A percentile compares a stretch with the other conserved stretches of the same genome.
phyloP scores from a whole-genome alignment of 176 grass and related monocot species.

The Oryza glaberrima region DNA sequence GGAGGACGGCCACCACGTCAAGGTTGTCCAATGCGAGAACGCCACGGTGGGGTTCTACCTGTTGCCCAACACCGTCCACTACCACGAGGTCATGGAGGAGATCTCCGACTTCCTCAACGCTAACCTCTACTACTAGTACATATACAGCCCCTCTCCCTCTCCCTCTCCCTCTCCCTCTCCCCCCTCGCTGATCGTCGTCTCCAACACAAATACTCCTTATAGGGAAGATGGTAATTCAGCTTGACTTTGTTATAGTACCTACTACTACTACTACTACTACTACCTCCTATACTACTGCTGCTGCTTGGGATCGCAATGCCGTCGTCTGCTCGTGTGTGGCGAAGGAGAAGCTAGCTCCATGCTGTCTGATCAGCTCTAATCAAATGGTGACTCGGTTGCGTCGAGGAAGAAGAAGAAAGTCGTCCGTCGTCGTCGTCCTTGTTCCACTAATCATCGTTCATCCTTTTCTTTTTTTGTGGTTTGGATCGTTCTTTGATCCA shows the following conservation, averaged over 20 bases:
- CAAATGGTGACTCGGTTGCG: conserved; percentile 16
- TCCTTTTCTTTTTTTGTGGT: too few relatives aligned
- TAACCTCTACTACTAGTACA: conserved; percentile 82
- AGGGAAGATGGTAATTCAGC: conserved; percentile 56
- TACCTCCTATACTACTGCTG: conserved; percentile 20
- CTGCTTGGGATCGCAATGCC: conserved; percentile 35
- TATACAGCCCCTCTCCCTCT: conserved; percentile 9
- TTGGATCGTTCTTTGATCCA: conserved; percentile 18
- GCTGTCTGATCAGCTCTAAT: conserved; percentile 33
- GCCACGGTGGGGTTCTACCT: conserved; percentile 95
- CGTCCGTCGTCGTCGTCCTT: not conserved
- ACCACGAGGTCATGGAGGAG: conserved; percentile 96
- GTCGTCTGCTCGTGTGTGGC: conserved; percentile 8
- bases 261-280: not conserved
- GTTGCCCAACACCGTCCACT: conserved; percentile 89
- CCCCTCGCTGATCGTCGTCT: conserved; percentile 22
- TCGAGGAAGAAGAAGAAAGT: conserved; percentile 22
- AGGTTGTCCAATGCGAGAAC: conserved; percentile 82
- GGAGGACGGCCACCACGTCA: conserved; percentile 67
- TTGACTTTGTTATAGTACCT: conserved; percentile 55
- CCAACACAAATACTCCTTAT: conserved; percentile 40
- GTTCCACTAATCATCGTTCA: conserved; percentile 24
- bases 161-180: too few relatives aligned
- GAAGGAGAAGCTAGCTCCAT: conserved; percentile 14
- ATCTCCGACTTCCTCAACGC: conserved; percentile 72